These are phyloP conservation scores for Apophysomyces elegans DNA, from an alignment of 371 early-diverging fungal genomes.

Conservation along the genomic window DNA sequence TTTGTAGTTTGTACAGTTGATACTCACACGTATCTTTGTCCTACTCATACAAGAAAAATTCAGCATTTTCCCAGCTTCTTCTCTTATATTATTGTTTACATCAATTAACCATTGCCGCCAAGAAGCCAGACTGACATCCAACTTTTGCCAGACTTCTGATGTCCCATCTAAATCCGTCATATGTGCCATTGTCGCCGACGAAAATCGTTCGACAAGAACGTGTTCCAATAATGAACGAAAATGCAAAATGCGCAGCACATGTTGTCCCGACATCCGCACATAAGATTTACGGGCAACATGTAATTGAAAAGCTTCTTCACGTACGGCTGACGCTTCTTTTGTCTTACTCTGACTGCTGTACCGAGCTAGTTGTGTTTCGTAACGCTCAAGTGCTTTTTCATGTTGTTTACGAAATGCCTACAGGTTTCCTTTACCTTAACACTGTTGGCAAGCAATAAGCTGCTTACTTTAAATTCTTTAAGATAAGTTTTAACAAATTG, in stretches of 20 bases:
- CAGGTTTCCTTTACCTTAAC: too few relatives aligned
- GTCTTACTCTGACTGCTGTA: conserved; percentile 61
- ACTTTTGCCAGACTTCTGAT: conserved; percentile 41
- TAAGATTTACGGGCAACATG: conserved; percentile 71
- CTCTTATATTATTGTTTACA: conserved; percentile 20
- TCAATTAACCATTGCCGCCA: conserved; percentile 58
- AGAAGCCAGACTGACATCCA: conserved; percentile 35
- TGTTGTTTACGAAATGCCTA: conserved; percentile 60
- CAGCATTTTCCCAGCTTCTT: neutral
- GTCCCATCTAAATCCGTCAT: conserved; percentile 47
- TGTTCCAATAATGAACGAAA: conserved; percentile 49
- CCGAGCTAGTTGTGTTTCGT: conserved; percentile 65
- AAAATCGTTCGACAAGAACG: conserved; percentile 43
- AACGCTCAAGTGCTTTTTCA: conserved; percentile 65
- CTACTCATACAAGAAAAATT: conserved; percentile 24
- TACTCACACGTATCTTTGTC: conserved; percentile 49
- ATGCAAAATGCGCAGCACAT: conserved; percentile 48
- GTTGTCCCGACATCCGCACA: conserved; percentile 56
- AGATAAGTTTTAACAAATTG: conserved; percentile 66
- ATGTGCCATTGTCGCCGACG: conserved; percentile 42
- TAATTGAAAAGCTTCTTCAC: conserved; percentile 74
- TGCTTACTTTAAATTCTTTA: conserved; percentile 55
- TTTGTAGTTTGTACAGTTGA: conserved; percentile 40
- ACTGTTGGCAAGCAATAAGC: neutral
- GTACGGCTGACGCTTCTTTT: conserved; percentile 70